Evolutionary conservation across 2,329 filamentous ascomycete genomes (phyloP).

Genomic region (Gyromitra esculenta): DNA sequence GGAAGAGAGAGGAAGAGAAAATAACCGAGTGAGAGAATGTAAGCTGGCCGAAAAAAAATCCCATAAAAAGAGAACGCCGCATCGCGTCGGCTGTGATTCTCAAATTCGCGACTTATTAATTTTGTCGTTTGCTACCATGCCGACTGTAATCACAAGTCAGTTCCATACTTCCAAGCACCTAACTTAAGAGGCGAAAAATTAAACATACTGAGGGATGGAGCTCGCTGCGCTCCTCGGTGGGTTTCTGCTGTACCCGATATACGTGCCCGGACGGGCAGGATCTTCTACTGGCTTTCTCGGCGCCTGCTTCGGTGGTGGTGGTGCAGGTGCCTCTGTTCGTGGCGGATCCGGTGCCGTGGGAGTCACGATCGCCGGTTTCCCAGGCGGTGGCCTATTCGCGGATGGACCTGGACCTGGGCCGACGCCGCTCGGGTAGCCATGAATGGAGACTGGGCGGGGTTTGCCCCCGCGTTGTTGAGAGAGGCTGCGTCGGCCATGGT

Average conservation of each 20-base stretch:
- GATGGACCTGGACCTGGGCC: conserved; percentile 46
- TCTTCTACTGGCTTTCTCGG: conserved; percentile 39
- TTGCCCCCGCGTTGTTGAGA: conserved; percentile 34
- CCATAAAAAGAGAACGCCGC: neutral
- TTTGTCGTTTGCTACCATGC: conserved; percentile 17
- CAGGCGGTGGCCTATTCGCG: conserved; percentile 51
- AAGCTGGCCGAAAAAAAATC: conserved; percentile 2
- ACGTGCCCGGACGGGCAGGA: conserved; percentile 52
- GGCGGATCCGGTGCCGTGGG: conserved; percentile 46
- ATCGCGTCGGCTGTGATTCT: neutral
- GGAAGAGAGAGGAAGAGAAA: neutral
- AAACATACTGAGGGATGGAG: conserved; percentile 36
- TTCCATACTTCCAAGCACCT: neutral
- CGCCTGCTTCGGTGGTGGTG: conserved; percentile 32
- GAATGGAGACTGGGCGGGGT: conserved; percentile 43
- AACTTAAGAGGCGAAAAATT: neutral
- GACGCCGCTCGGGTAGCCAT: conserved; percentile 38
- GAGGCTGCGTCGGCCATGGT: conserved; percentile 16
- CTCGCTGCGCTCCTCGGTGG: conserved; percentile 36
- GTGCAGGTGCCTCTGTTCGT: conserved; percentile 47
- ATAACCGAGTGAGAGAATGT: conserved; percentile 33
- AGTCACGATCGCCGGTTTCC: conserved; percentile 51
- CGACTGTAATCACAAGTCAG: conserved; percentile 31
- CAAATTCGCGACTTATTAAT: neutral
- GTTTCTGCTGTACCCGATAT: conserved; percentile 53